Base-by-base conservation (phyloP, 371 early-diverging fungal species). In the Apophysomyces ossiformis region DNA sequence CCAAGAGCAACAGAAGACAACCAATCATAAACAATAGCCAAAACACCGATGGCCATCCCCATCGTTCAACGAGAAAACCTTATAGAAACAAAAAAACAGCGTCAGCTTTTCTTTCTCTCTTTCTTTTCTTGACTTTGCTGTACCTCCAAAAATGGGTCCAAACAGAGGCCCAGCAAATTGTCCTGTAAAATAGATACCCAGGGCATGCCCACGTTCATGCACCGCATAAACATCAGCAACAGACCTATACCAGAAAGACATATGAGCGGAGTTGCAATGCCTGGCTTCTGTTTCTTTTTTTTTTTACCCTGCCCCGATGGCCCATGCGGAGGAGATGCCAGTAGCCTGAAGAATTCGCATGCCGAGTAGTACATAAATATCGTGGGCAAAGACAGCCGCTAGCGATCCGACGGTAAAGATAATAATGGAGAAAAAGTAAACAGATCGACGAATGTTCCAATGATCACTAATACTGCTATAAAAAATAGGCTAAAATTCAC, bases 251-350 rank as follows among this genome's bases (percentile, higher is more conserved):
- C 32, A 26, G 32, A 26, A 26, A 69, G 4, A 6, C 18, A 47
- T 3, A 16, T 18, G 47, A 47, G 47, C 16, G 13, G 47, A 9
- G 11, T 47, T 47, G 9, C 15, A 43, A 9, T 43, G 43, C 43
- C 4, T 21, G 5, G 15, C 3, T 8, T 61, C 13, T 43, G 16
- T 58, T 46, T 57, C n/a, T 37, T 36, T 32, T 1, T n/a, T 3
- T 16, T 11, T 15, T 69, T 79, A 77, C 80, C 82, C 94, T 26
- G 91, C 90, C 7, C 94, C 93, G 37, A 93, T 85, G 35, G 89
- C 84, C 74, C 88, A 85, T 35, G 87, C 89, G n/a, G 90, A 89
- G n/a, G 92, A 90, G 13, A 89, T 83, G 3, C 93, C 93, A 18
- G 85, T 75, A n/a, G 91, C 79, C 71, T 94, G 94, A 15, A 94